Conservation (phyloP, 2,329 filamentous ascomycete genomes). For the Trichothecium roseum region DNA sequence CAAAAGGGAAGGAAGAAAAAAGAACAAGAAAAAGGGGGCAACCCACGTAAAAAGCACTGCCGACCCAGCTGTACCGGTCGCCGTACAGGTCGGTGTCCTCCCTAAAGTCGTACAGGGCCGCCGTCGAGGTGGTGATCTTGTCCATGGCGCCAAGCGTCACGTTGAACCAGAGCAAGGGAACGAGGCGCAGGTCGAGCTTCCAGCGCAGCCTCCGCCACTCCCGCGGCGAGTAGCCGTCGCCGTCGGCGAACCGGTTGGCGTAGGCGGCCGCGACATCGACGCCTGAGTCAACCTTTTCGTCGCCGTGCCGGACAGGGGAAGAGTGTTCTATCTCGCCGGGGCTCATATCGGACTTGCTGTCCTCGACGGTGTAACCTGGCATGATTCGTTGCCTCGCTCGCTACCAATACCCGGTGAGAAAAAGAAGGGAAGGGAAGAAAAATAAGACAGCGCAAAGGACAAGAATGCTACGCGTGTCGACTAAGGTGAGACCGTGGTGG, state of each 20-base stretch:
- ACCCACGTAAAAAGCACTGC: conserved; percentile 14
- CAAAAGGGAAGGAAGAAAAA: too few relatives aligned
- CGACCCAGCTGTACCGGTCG: conserved; percentile 16
- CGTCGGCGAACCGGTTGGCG: conserved; percentile 6
- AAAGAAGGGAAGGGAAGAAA: too few relatives aligned
- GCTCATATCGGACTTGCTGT: conserved; percentile 1
- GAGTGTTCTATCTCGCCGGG: conserved; percentile 4
- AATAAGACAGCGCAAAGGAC: too few relatives aligned
- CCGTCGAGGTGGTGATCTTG: conserved; percentile 19
- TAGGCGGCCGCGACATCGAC: conserved; percentile 6
- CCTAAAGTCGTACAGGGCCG: conserved; percentile 15
- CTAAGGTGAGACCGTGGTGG: too few relatives aligned
- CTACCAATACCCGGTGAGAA: too few relatives aligned
- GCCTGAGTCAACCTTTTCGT: background rate
- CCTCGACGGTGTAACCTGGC: background rate
- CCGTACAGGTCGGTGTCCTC: conserved; percentile 13
- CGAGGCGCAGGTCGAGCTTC: conserved; percentile 12
- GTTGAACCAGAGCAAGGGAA: conserved; percentile 15
- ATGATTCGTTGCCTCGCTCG: too few relatives aligned
- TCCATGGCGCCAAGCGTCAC: conserved; percentile 17
- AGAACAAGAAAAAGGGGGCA: background rate
- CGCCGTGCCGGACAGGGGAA: conserved; percentile 1
- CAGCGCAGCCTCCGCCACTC: conserved; percentile 10
- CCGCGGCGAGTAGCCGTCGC: conserved; percentile 2
- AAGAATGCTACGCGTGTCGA: too few relatives aligned